These are phyloP conservation scores for Paramecium caudatum DNA, from an alignment of 73 alveolate species.

Conservation along the genomic window DNA sequence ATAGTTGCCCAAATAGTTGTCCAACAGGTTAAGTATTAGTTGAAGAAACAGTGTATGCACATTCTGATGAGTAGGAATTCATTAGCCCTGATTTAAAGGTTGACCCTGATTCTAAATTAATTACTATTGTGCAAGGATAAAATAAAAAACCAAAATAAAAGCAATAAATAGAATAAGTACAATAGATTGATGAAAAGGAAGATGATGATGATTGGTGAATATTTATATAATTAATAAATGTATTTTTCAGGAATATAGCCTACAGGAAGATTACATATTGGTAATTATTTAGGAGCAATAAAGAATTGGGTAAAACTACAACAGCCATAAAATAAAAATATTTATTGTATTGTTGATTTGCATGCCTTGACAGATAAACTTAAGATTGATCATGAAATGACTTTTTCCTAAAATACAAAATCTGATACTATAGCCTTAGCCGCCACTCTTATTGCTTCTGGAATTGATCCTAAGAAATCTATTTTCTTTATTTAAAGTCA, in stretches of 20 bases:
- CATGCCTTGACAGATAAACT: slow-evolving; percentile 87
- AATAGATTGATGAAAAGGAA: slow-evolving; percentile 23
- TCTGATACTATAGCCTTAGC: slow-evolving; percentile 83
- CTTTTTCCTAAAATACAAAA: slow-evolving; percentile 73
- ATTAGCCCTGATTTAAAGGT: slow-evolving; percentile 31
- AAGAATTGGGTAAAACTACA: slow-evolving; percentile 89
- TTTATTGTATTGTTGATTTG: slow-evolving; percentile 88
- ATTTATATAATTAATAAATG: too few relatives aligned
- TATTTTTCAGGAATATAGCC: slow-evolving; percentile 92
- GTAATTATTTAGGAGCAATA: slow-evolving; percentile 94
- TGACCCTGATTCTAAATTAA: neutral
- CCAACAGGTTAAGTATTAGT: neutral
- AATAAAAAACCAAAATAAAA: neutral
- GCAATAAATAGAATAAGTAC: neutral
- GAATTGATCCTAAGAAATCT: slow-evolving; percentile 84
- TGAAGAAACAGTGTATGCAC: slow-evolving; percentile 17
- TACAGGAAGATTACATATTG: slow-evolving; percentile 91
- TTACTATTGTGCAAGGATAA: neutral
- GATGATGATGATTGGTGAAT: slow-evolving; percentile 62
- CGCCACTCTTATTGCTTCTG: slow-evolving; percentile 90
- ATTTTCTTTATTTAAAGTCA: slow-evolving; percentile 86
- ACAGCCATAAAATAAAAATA: slow-evolving; percentile 75
- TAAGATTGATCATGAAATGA: slow-evolving; percentile 52
- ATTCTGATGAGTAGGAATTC: slow-evolving; percentile 43
- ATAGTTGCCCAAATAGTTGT: slow-evolving; percentile 65